Conservation (phyloP, 176 grass and related monocot species). For the Oryza rufipogon region DNA sequence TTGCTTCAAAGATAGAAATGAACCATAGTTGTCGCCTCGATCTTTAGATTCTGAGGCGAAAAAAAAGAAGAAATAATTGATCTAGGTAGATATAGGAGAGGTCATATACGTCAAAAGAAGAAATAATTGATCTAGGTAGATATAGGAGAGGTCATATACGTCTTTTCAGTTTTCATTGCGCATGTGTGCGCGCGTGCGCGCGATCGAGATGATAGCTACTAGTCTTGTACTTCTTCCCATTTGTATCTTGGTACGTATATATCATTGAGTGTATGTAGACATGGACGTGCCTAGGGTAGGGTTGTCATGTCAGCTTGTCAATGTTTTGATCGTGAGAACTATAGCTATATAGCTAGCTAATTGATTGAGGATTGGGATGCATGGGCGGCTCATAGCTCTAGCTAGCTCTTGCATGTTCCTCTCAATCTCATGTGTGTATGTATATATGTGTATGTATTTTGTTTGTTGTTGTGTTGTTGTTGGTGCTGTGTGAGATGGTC, state of each 20-base stretch:
- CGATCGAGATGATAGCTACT: conserved; percentile 34
- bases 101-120: not conserved
- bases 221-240: conserved; percentile 21
- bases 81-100: not conserved
- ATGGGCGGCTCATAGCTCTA: conserved; percentile 28
- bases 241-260: conserved; percentile 20
- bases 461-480: conserved; percentile 25
- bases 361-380: conserved; percentile 17
- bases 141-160: not conserved
- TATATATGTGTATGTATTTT: not conserved
- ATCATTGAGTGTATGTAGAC: conserved; percentile 23
- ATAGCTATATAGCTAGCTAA: conserved; percentile 28
- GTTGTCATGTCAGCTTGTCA: conserved; percentile 21
- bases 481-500: conserved; percentile 36
- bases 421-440: not conserved
- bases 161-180: not conserved
- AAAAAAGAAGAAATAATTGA: not conserved
- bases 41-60: conserved; percentile 1
- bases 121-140: not conserved
- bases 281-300: conserved; percentile 12
- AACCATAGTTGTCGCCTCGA: conserved; percentile 3
- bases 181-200: not conserved
- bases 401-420: conserved; percentile 30
- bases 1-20: conserved; percentile 23
- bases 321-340: conserved; percentile 37